Base-by-base conservation (phyloP, 352 stramenopile species). In the Saprolegnia diclina region DNA sequence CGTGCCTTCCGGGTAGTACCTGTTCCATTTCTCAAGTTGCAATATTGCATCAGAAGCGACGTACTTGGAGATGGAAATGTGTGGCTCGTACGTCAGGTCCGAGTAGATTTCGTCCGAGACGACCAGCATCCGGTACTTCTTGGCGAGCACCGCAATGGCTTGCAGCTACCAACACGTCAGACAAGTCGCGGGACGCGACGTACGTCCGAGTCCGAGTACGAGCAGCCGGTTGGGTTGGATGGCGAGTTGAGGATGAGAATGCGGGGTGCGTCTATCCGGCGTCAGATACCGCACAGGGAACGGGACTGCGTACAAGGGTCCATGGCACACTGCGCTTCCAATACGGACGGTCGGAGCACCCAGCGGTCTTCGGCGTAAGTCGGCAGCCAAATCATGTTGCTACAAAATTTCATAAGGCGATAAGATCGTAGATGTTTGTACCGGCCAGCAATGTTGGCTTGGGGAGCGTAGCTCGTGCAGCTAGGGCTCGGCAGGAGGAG, bases 61-160 rank as follows among this genome's bases (percentile, higher is more conserved):
- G 52, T 54, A 59, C 52, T 83, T 88, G 22, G 88, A 92, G 55
- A 95, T 90, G 6, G 86, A 94, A 14, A 90, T 50, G 46, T 95
- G 88, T 10, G 81, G 76, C 26, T 82, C 81, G 72, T 93, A 82
- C 56, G 90, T 85, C 40, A 94, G 71, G 72, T 94, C 88, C 37
- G 86, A 92, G 74, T 95, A 95, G 56, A 95, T 91, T 73, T 95
- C 88, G 63, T 95, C 88, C 45, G 88, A 95, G 24, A 95, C 85
- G 22, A 95, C 86, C n/a, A 94, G 81, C 55, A 96, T 82, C 21
- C 87, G 81, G 71, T 94, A 94, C 74, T 91, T 92, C 52, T 85
- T 79, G 32, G 85, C 87, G 6, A 94, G 74, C 14, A 81, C 73
- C 29, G 88, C 88, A 16, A 96, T 76, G 35, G 76, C 83, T 14